These are phyloP conservation scores for Sphagnum tenellum DNA, from an alignment of 225 moss, liverwort and hornwort genomes.

Conservation along the genomic window DNA sequence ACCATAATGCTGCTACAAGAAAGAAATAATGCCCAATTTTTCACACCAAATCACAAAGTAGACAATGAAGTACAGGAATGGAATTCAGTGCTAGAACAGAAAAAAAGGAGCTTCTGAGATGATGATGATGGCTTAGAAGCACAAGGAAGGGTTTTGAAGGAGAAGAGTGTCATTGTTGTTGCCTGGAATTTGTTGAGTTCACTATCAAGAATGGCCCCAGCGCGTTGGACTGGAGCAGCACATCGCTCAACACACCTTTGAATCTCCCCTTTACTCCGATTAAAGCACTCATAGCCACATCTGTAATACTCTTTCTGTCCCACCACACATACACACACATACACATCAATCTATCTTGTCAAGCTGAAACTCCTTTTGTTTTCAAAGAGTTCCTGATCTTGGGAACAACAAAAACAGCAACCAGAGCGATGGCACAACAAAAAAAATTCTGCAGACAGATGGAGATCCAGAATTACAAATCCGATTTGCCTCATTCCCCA, in stretches of 20 bases:
- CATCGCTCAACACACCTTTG: conserved; percentile 48
- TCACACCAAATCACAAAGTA: too few species aligned
- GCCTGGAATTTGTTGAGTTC: conserved; percentile 51
- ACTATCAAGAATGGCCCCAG: conserved; percentile 47
- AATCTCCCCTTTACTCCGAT: conserved; percentile 40
- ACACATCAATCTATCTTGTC: neutral
- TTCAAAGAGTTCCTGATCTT: too few species aligned
- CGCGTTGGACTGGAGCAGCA: conserved; percentile 41
- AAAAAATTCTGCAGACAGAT: too few species aligned
- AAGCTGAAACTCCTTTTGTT: too few species aligned
- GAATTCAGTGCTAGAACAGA: neutral
- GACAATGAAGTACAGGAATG: neutral
- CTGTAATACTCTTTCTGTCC: conserved; percentile 55
- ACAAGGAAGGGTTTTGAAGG: neutral
- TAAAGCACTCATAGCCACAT: conserved; percentile 56
- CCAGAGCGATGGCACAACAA: too few species aligned
- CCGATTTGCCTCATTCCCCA: too few species aligned
- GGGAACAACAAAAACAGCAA: too few species aligned
- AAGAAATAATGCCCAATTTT: too few species aligned
- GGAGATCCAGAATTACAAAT: too few species aligned
- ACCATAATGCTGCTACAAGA: too few species aligned
- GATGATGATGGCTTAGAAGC: neutral
- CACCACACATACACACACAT: conserved; percentile 5
- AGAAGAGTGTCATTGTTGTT: neutral
- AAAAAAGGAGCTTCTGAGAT: neutral